Evolutionary conservation across 805 yeast species (phyloP).

Genomic region (Starmerella etchellsii): DNA sequence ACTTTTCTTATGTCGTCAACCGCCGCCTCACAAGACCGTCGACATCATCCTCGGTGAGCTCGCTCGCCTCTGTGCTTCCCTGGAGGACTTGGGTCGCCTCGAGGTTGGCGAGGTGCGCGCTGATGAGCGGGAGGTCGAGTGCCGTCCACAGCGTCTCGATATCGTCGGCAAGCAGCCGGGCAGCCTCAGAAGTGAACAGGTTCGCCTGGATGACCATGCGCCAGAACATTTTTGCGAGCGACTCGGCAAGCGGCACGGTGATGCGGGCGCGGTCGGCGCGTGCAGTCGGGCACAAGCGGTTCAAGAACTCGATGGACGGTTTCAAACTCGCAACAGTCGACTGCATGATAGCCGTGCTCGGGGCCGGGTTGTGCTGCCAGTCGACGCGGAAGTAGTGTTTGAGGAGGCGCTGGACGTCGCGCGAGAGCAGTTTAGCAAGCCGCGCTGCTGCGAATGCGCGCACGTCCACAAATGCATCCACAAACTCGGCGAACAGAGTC

Average conservation of each 20-base stretch:
- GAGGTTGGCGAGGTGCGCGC: not conserved
- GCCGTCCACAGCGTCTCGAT: conserved; percentile 25
- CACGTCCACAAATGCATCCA: conserved; percentile 5
- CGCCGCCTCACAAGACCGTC: conserved; percentile 1
- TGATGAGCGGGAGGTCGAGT: conserved; percentile 3
- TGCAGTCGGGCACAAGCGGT: conserved; percentile 24
- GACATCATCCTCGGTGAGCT: conserved; percentile 2
- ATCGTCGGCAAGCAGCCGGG: conserved; percentile 28
- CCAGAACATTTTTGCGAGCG: conserved; percentile 30
- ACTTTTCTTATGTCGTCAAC: too few relatives aligned
- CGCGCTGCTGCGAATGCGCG: conserved; percentile 5
- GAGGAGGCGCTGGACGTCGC: conserved; percentile 7
- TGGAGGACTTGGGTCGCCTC: conserved; percentile 8
- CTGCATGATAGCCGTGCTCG: conserved; percentile 4
- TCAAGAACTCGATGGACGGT: conserved; percentile 22
- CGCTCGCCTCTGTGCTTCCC: not conserved
- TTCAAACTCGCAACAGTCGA: conserved; percentile 1
- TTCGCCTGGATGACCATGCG: conserved; percentile 31
- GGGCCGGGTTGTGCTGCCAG: conserved; percentile 23
- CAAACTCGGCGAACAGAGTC: not conserved
- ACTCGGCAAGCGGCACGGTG: conserved; percentile 22
- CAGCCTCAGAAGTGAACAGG: conserved; percentile 29
- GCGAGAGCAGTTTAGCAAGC: conserved; percentile 4
- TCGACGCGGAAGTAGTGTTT: conserved; percentile 10
- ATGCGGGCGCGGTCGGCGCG: conserved; percentile 24